Percentiles rank a stretch among this genome's conserved stretches.
Evolutionary conservation across 1,284 basidiomycete genomes (phyloP).

Genomic region (Afroboletus lepidellus): DNA sequence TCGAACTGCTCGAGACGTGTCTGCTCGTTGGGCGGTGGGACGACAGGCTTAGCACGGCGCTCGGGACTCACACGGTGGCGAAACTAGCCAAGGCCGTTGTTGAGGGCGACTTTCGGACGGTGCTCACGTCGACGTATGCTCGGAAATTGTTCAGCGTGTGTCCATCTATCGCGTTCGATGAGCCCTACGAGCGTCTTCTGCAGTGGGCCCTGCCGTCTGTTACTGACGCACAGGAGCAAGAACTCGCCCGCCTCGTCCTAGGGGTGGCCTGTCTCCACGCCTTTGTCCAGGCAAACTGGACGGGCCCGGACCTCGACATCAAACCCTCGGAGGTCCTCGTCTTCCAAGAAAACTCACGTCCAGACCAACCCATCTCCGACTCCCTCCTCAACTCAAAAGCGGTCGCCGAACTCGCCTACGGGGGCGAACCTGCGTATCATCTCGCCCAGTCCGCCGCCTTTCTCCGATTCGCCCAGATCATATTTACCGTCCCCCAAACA

Average conservation of each 20-base stretch:
- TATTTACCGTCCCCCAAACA: slow-evolving; percentile 56
- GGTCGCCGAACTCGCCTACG: slow-evolving; percentile 75
- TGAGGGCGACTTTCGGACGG: slow-evolving; percentile 47
- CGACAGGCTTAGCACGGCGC: slow-evolving; percentile 8
- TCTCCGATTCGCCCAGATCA: slow-evolving; percentile 73
- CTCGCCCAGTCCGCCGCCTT: slow-evolving; percentile 72
- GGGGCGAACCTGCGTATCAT: slow-evolving; percentile 96
- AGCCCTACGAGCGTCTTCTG: slow-evolving; percentile 35
- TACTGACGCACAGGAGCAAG: slow-evolving; percentile 32
- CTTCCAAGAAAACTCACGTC: slow-evolving; percentile 31
- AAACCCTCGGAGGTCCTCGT: slow-evolving; percentile 52
- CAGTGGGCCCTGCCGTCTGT: slow-evolving; percentile 27
- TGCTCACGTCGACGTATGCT: slow-evolving; percentile 51
- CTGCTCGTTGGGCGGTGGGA: slow-evolving; percentile 55
- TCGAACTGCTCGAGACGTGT: slow-evolving; percentile 46
- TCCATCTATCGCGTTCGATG: slow-evolving; percentile 12
- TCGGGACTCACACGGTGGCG: slow-evolving; percentile 15
- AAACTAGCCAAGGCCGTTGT: slow-evolving; percentile 45
- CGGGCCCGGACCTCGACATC: slow-evolving; percentile 84
- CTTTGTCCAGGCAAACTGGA: slow-evolving; percentile 96
- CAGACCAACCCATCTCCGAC: slow-evolving; percentile 33
- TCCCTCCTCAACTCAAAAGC: slow-evolving; percentile 68
- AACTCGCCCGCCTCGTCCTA: slow-evolving; percentile 61
- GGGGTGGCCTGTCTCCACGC: slow-evolving; percentile 84
- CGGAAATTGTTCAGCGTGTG: slow-evolving; percentile 43